Evolutionary conservation across 2,329 filamentous ascomycete species (phyloP).

Genomic region (Cytospora piceae): DNA sequence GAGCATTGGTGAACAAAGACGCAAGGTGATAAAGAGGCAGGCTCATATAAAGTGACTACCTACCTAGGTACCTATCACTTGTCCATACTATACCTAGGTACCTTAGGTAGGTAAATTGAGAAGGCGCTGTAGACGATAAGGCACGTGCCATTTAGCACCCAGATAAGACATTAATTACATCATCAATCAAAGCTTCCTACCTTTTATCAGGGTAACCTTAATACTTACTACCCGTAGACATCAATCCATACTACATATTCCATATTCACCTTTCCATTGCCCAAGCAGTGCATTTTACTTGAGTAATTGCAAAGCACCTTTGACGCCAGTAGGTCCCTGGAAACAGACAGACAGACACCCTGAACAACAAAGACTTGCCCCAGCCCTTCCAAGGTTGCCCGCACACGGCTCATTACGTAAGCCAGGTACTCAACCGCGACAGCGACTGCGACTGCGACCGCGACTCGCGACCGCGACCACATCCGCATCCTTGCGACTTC

Average conservation of each 20-base stretch:
- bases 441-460: background rate
- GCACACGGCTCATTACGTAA: slow-evolving; percentile 7
- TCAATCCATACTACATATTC: too few relatives aligned
- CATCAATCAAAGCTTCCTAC: background rate
- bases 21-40: background rate
- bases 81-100: background rate
- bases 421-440: background rate
- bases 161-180: background rate
- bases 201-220: too few relatives aligned
- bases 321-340: background rate
- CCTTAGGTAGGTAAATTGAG: background rate
- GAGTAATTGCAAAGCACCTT: background rate
- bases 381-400: background rate
- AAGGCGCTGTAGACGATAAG: background rate
- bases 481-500: background rate
- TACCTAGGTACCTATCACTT: background rate
- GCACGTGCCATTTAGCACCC: background rate
- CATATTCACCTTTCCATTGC: too few relatives aligned
- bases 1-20: background rate
- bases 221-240: too few relatives aligned
- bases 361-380: background rate
- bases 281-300: too few relatives aligned
- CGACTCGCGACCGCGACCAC: background rate
- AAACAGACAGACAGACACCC: background rate
- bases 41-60: background rate